Evolutionary conservation across 129 eudicot species (phyloP).

Genomic region (Kitagawia praeruptora): DNA sequence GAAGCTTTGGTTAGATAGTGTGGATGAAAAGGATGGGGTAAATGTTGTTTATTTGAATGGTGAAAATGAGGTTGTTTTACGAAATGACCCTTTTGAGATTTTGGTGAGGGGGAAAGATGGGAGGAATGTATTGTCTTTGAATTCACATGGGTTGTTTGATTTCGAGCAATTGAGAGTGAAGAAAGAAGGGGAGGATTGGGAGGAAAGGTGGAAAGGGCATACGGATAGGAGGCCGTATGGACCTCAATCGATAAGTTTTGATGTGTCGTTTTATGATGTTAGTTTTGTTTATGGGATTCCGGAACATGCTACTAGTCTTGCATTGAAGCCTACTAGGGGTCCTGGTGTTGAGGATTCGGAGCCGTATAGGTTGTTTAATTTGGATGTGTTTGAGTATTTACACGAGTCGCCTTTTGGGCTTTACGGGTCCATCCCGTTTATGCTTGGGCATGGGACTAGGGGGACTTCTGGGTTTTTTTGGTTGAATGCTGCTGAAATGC

Average conservation of each 20-base stretch:
- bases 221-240: constrained; percentile 82
- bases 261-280: constrained; percentile 74
- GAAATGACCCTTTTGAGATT: constrained; percentile 83
- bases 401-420: constrained; percentile 94
- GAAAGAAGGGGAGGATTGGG: constrained; percentile 85
- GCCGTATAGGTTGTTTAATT: constrained; percentile 82
- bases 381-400: constrained; percentile 84
- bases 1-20: constrained; percentile 70
- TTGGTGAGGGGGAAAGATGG: constrained; percentile 74
- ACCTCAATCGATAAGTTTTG: constrained; percentile 86
- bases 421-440: constrained; percentile 82
- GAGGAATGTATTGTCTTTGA: constrained; percentile 51
- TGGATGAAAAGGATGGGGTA: constrained; percentile 26
- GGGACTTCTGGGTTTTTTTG: constrained; percentile 92
- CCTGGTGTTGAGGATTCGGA: constrained; percentile 83
- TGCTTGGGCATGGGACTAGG: constrained; percentile 73
- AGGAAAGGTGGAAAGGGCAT: constrained; percentile 67
- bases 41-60: constrained; percentile 58
- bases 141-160: constrained; percentile 89
- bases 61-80: constrained; percentile 69
- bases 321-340: constrained; percentile 76
- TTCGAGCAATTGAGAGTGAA: constrained; percentile 71
- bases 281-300: constrained; percentile 95
- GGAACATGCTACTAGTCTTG: constrained; percentile 89
- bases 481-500: constrained; percentile 99